These are phyloP conservation scores for Rhipidocladum racemiflorum DNA, from an alignment of 176 grass and related monocot species.

Conservation along the genomic window DNA sequence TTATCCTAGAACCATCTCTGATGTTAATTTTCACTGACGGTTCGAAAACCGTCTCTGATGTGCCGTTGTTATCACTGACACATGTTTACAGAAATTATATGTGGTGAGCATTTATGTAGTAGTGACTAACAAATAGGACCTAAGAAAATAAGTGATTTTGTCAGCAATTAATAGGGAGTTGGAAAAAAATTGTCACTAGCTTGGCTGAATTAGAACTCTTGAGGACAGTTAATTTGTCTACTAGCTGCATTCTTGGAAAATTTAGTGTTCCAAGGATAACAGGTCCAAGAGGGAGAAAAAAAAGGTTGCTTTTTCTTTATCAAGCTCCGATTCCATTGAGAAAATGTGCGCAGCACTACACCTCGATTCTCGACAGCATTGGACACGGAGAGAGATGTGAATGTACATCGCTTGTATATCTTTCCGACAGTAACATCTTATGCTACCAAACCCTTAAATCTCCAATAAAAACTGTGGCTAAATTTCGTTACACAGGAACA, in stretches of 20 bases:
- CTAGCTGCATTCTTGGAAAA: constrained; percentile 25
- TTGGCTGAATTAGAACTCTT: neutral
- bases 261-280: constrained; percentile 31
- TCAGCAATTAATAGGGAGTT: neutral
- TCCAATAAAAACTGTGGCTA: neutral
- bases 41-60: too few relatives aligned
- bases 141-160: neutral
- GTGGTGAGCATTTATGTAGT: too few relatives aligned
- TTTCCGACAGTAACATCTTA: constrained; percentile 28
- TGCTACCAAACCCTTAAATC: constrained; percentile 23
- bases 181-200: neutral
- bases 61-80: too few relatives aligned
- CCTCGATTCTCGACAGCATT: constrained; percentile 23
- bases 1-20: too few relatives aligned
- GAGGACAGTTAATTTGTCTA: neutral
- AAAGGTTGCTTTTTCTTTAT: constrained; percentile 30
- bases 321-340: constrained; percentile 23
- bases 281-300: constrained; percentile 2
- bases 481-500: constrained; percentile 12
- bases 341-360: constrained; percentile 20
- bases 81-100: too few relatives aligned
- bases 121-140: too few relatives aligned
- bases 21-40: too few relatives aligned
- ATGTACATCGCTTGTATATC: neutral
- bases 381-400: constrained; percentile 20